A percentile compares a stretch with the other conserved stretches of the same genome.
Evolutionary conservation across 208 protist genomes (phyloP).

Genomic region (Herpetomonas samuelpessoai): DNA sequence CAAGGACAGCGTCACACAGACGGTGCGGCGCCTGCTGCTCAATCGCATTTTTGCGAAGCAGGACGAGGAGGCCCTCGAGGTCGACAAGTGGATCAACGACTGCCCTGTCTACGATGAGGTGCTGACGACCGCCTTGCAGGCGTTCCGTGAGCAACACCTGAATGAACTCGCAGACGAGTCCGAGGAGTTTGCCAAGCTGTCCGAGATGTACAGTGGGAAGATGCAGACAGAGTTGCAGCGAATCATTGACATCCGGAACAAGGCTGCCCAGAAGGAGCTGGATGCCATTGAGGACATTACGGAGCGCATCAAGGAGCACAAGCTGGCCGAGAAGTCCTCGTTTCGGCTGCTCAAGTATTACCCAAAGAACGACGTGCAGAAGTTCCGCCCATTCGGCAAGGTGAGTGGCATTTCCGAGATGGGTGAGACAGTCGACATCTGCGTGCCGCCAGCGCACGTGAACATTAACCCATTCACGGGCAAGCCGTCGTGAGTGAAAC

Average conservation of each 20-base stretch:
- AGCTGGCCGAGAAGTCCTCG: slow-evolving; percentile 69
- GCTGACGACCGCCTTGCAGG: slow-evolving; percentile 54
- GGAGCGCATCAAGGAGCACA: slow-evolving; percentile 38
- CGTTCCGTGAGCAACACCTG: slow-evolving; percentile 65
- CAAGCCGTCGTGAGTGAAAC: slow-evolving; percentile 24
- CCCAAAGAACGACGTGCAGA: slow-evolving; percentile 72
- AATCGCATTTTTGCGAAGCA: slow-evolving; percentile 78
- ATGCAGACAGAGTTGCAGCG: slow-evolving; percentile 64
- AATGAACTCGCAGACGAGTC: slow-evolving; percentile 56
- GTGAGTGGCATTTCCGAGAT: slow-evolving; percentile 87
- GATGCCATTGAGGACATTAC: slow-evolving; percentile 50
- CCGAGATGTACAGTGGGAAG: slow-evolving; percentile 29
- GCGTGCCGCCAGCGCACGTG: slow-evolving; percentile 72
- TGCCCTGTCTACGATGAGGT: slow-evolving; percentile 79
- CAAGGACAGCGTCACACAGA: slow-evolving; percentile 56
- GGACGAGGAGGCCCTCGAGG: slow-evolving; percentile 34
- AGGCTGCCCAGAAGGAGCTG: slow-evolving; percentile 46
- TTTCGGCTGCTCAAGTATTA: slow-evolving; percentile 89
- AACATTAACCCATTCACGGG: slow-evolving; percentile 76
- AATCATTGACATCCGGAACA: slow-evolving; percentile 57
- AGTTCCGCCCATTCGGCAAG: slow-evolving; percentile 82
- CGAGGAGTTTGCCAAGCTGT: slow-evolving; percentile 46
- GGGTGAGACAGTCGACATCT: slow-evolving; percentile 76
- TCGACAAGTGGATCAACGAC: slow-evolving; percentile 68
- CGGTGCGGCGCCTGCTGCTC: slow-evolving; percentile 48